Percentiles rank a stretch among this genome's conserved stretches.
phyloP scores from a whole-genome alignment of 2,329 filamentous ascomycete genomes.

The Ascosphaera pollenicola region DNA sequence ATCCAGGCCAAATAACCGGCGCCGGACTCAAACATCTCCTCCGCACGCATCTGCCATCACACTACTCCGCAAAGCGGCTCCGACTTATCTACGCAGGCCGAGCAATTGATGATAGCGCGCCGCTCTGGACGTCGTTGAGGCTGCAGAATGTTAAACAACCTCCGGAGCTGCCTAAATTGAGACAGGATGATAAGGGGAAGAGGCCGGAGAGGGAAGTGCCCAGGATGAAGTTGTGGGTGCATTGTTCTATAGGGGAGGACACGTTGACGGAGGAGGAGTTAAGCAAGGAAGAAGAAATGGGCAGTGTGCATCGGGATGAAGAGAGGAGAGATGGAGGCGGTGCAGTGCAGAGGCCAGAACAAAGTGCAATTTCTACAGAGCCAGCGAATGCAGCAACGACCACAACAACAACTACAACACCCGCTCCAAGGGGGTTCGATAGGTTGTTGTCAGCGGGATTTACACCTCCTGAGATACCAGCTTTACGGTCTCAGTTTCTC shows the following conservation, averaged over 20 bases:
- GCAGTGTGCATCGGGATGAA: too few species aligned
- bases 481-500: constrained; percentile 70
- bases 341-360: not conserved
- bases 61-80: constrained; percentile 45
- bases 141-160: constrained; percentile 23
- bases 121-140: constrained; percentile 46
- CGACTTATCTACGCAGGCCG: constrained; percentile 81
- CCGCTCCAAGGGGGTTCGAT: constrained; percentile 63
- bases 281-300: constrained; percentile 44
- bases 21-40: constrained; percentile 65
- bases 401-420: constrained; percentile 23
- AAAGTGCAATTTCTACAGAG: constrained; percentile 2
- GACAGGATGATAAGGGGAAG: constrained; percentile 5
- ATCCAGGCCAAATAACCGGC: constrained; percentile 46
- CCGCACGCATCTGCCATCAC: constrained; percentile 42
- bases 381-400: constrained; percentile 4
- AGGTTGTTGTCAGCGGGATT: constrained; percentile 64
- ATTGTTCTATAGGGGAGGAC: constrained; percentile 72
- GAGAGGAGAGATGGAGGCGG: not conserved
- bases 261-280: constrained; percentile 48
- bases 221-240: constrained; percentile 52
- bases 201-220: constrained; percentile 13
- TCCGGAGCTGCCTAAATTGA: constrained; percentile 3
- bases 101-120: constrained; percentile 51
- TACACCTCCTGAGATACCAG: constrained; percentile 58